Conservation (phyloP, 139 green algal species). For the Tetraselmis chui region DNA sequence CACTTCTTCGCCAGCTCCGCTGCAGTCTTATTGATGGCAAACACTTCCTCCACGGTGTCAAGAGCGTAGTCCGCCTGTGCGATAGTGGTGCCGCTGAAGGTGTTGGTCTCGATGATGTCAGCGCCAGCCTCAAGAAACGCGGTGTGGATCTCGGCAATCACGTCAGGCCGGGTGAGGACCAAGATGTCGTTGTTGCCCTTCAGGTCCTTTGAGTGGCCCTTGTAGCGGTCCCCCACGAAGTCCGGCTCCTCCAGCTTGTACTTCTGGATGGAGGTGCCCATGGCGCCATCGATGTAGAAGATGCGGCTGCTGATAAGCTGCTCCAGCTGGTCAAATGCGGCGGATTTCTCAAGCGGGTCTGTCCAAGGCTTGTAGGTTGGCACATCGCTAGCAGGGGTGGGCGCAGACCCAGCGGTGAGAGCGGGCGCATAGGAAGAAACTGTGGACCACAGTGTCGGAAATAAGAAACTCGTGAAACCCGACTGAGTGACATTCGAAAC, state of each 20-base stretch:
- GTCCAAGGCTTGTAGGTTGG: constrained; percentile 4
- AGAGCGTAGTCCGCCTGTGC: constrained; percentile 91
- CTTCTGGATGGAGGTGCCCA: constrained; percentile 86
- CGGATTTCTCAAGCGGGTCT: constrained; percentile 25
- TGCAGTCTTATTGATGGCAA: constrained; percentile 82
- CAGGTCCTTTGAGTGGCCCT: constrained; percentile 74
- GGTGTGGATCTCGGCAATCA: constrained; percentile 90
- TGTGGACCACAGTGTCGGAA: too few relatives aligned
- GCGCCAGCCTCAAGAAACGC: constrained; percentile 83
- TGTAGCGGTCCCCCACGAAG: constrained; percentile 71
- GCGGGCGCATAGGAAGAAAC: background rate
- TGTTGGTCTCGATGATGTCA: constrained; percentile 99
- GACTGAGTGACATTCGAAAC: background rate
- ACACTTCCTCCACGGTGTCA: constrained; percentile 78
- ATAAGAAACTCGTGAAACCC: too few relatives aligned
- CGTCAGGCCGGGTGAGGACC: constrained; percentile 87
- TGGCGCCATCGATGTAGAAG: constrained; percentile 92
- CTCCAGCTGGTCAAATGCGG: constrained; percentile 63
- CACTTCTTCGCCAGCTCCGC: constrained; percentile 78
- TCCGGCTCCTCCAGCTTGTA: constrained; percentile 84
- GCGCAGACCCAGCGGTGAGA: background rate
- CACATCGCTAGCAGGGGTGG: background rate
- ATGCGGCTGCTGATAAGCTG: constrained; percentile 84
- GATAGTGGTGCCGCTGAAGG: constrained; percentile 93
- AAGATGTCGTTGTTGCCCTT: constrained; percentile 98